Percentiles rank a stretch among this genome's conserved stretches.
These are phyloP conservation scores for Jackrogersella minutella DNA, from an alignment of 495 filamentous ascomycete genomes.

Conservation along the genomic window DNA sequence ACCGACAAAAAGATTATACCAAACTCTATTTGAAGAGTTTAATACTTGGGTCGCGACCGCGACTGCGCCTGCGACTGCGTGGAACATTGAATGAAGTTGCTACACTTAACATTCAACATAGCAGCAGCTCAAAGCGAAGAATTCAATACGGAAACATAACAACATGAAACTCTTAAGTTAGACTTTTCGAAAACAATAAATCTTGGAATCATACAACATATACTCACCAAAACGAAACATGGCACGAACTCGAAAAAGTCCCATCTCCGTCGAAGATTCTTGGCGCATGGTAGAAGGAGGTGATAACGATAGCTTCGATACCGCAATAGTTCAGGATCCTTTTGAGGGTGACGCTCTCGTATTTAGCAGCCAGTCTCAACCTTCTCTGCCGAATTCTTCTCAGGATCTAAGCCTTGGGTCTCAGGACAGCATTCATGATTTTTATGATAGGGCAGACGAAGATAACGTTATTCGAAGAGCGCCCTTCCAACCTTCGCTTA, in stretches of 20 bases:
- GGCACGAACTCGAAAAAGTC: constrained; percentile 23
- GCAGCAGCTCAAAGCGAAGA: not conserved
- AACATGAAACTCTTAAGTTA: constrained; percentile 19
- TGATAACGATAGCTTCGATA: constrained; percentile 61
- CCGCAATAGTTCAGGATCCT: constrained; percentile 47
- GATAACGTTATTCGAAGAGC: constrained; percentile 52
- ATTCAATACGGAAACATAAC: too few relatives aligned
- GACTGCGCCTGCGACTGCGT: not conserved
- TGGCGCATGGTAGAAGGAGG: constrained; percentile 61
- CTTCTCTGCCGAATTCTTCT: constrained; percentile 33
- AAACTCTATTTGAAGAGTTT: not conserved
- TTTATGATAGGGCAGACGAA: constrained; percentile 53
- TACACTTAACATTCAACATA: not conserved
- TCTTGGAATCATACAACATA: too few relatives aligned
- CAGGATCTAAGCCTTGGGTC: constrained; percentile 50
- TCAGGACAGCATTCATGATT: constrained; percentile 57
- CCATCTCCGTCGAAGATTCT: constrained; percentile 51
- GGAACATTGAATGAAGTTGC: not conserved
- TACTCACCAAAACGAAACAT: constrained; percentile 12
- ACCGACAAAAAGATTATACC: not conserved
- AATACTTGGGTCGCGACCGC: not conserved
- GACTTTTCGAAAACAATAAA: constrained; percentile 1
- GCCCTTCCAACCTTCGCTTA: constrained; percentile 56
- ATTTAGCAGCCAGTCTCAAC: constrained; percentile 52
- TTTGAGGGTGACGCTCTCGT: constrained; percentile 50